These are phyloP conservation scores for Heterobasidion parviporum DNA, from an alignment of 1,284 basidiomycete species.

Conservation along the genomic window DNA sequence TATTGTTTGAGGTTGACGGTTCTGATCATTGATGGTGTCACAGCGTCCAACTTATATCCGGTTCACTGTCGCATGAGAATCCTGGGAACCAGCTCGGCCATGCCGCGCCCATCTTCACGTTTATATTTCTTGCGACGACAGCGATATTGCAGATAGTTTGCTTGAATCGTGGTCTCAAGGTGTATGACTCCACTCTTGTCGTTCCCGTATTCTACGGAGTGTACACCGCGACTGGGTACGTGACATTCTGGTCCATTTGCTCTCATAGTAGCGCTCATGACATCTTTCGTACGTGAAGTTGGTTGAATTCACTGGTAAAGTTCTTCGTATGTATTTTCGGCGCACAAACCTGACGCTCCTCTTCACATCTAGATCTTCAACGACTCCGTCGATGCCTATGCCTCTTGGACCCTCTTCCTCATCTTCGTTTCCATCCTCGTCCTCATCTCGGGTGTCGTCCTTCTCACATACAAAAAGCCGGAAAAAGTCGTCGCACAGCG, in stretches of 20 bases:
- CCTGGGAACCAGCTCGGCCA: slow-evolving; percentile 83
- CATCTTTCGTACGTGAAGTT: slow-evolving; percentile 25
- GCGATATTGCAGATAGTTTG: slow-evolving; percentile 88
- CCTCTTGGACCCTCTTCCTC: slow-evolving; percentile 79
- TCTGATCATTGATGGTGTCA: slow-evolving; percentile 3
- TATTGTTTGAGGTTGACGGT: background rate
- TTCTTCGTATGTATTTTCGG: slow-evolving; percentile 18
- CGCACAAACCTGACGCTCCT: slow-evolving; percentile 17
- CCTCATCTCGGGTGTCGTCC: slow-evolving; percentile 80
- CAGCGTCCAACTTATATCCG: slow-evolving; percentile 72
- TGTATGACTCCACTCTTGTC: slow-evolving; percentile 71
- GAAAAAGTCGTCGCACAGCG: slow-evolving; percentile 28
- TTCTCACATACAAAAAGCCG: slow-evolving; percentile 79
- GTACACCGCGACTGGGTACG: slow-evolving; percentile 56
- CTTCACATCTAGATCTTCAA: slow-evolving; percentile 52
- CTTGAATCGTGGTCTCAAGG: slow-evolving; percentile 77
- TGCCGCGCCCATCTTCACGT: slow-evolving; percentile 73
- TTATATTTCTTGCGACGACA: slow-evolving; percentile 70
- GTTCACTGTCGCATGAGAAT: slow-evolving; percentile 66
- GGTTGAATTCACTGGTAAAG: slow-evolving; percentile 55
- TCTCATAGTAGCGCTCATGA: background rate
- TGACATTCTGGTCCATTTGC: slow-evolving; percentile 7
- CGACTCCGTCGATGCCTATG: slow-evolving; percentile 74
- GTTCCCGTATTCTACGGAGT: slow-evolving; percentile 70
- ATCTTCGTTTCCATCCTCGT: slow-evolving; percentile 80